Base-by-base conservation (phyloP, 768 basidiomycete species). In the Kwoniella botswanensis region DNA sequence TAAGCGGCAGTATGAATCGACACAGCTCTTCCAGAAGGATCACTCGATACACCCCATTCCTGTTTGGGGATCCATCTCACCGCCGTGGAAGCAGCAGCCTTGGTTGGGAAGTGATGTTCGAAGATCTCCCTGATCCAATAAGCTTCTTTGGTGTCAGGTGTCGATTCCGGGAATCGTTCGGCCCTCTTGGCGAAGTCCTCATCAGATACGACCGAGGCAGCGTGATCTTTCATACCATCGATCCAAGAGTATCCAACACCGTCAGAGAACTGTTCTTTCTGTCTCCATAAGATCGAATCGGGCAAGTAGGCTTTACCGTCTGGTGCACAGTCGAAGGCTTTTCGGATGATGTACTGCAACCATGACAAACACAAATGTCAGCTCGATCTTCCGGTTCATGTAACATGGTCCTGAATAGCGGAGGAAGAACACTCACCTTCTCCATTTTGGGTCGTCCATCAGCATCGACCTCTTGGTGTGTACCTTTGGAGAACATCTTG, bases 231-330 rank as follows among this genome's bases (percentile, higher is more conserved):
- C 70, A 99, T 92, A 56, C 94, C 93, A 78, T 98, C 95, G 79
- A 98, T 98, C 95, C 96, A 98, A 42, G 94, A 95, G 85, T 97
- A 98, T 42, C 96, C 95, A 65, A 97, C 94, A 65, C 97, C 97
- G 79, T 99, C 97, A 1, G 95, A 98, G 86, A 99, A 99, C 79
- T 98, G 95, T 85, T 99, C 97, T 84, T 99, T 99, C 84, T 99
- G 97, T 67, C 97, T 88, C 97, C 97, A 99, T 53, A 99, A 87
- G 78, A 99, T 98, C 17, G 92, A 93, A 67, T 88, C 88, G 13
- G 97, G 97, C 63, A 99, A 89, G 85, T 98, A 99, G 1, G 93
- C 91, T 91, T 93, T 78, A 24, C 86, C 85, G 62, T 91, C 90
- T 1, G 91, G 90, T 3, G 91, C 84, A 76, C 88, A 88, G 82